Evolutionary conservation across 2,329 filamentous ascomycete species (phyloP), one percentile per base, ranked within the genome.

Genomic region (Calycina herbarum): DNA sequence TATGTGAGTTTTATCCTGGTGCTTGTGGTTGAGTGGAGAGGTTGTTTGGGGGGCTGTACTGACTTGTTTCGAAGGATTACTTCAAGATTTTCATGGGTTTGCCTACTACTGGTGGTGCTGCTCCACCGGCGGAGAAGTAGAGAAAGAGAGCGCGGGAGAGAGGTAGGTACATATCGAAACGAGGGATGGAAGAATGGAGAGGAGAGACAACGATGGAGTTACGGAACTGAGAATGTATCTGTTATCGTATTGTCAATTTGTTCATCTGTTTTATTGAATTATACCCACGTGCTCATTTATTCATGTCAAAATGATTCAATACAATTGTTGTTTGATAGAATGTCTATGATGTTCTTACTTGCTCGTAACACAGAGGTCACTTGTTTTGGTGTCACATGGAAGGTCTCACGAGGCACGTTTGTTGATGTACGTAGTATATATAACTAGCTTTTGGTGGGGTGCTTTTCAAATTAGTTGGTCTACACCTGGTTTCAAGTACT

Each of bases 81-180:
- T 94, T 94, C 85, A 94, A 95, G 85, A 92, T 95, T 75, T 92
- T 92, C 76, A 93, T 95, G 88, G 91, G 92, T 54, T 79, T 96
- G 62, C 92, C 92, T 2, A 95, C 92, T 3, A 96, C 92, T 0
- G 92, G 92, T 66, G 90, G 91, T 59, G 69, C 68, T 31, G 67
- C 68, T 15, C 68, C 71, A 10, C 62, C 68, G 10, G 42, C 51
- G 51, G 48, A 68, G 57, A 61, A 78, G 72, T 73, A 75, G 65
- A 70, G 68, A 68, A 29, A 29, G 27, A 29, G 27, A 2, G 27
- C 27, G 27, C 27, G 57, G 6, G 5, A 31, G 24, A 15, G 5
- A 27, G 31, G 8, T 31, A 27, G 24, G 17, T 29, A 29, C 27
- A 29, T 29, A 29, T 29, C 27, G 4, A 29, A 29, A 29, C 4